Evolutionary conservation across 495 filamentous ascomycete genomes (phyloP).

Genomic region (Penicillium mononematosum): DNA sequence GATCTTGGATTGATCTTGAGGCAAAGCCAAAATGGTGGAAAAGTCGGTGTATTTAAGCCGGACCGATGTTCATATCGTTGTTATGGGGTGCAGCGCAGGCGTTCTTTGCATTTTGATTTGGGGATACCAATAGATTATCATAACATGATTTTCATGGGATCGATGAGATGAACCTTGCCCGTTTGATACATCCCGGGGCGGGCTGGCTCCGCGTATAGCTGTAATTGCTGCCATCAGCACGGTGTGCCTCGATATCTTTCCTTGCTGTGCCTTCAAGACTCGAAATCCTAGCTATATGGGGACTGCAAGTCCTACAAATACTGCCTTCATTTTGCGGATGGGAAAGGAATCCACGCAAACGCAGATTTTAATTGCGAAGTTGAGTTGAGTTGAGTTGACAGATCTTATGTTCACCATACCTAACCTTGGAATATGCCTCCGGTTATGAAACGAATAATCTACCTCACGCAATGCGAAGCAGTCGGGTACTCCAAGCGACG

Average conservation of each 20-base stretch:
- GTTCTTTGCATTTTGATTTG: slow-evolving; percentile 33
- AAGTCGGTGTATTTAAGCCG: slow-evolving; percentile 20
- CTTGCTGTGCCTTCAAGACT: too few species aligned
- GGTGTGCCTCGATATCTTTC: neutral
- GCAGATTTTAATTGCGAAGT: neutral
- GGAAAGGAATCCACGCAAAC: neutral
- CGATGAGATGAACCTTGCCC: slow-evolving; percentile 1
- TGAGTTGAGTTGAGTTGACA: neutral
- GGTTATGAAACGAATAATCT: slow-evolving; percentile 1
- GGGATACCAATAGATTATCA: slow-evolving; percentile 31
- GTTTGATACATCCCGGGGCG: neutral
- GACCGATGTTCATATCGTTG: slow-evolving; percentile 25
- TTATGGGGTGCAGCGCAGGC: slow-evolving; percentile 34
- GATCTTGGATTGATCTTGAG: slow-evolving; percentile 1
- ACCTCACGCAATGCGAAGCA: slow-evolving; percentile 33
- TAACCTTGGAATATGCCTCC: slow-evolving; percentile 2
- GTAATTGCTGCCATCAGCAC: neutral
- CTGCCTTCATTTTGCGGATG: neutral
- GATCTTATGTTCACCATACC: slow-evolving; percentile 1
- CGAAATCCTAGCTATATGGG: too few species aligned
- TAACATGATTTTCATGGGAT: slow-evolving; percentile 19
- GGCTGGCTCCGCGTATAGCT: neutral
- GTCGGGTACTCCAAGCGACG: slow-evolving; percentile 80
- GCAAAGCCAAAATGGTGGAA: slow-evolving; percentile 11
- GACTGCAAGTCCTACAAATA: too few species aligned